These are phyloP conservation scores for Talaromyces amestolkiae DNA, from an alignment of 2,329 filamentous ascomycete species.

Conservation along the genomic window DNA sequence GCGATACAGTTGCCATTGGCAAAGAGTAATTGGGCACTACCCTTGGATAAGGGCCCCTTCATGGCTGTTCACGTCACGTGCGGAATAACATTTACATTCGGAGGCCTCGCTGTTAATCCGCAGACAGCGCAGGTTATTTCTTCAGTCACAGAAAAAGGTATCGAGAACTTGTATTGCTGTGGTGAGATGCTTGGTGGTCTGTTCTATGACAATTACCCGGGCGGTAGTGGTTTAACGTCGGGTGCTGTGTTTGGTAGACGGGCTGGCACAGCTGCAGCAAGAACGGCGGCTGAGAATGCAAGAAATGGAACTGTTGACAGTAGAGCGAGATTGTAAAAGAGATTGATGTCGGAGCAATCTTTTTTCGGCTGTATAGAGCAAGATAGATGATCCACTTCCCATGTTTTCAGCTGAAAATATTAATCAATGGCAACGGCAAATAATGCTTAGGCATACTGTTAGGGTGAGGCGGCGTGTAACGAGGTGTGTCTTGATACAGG, in stretches of 20 bases:
- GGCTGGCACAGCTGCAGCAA: slow-evolving; percentile 39
- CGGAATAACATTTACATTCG: slow-evolving; percentile 69
- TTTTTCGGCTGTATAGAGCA: not conserved
- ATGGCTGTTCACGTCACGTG: slow-evolving; percentile 63
- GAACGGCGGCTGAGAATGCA: not conserved
- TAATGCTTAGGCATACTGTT: not conserved
- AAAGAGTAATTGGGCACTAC: slow-evolving; percentile 68
- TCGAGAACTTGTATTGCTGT: slow-evolving; percentile 58
- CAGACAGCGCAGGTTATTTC: slow-evolving; percentile 55
- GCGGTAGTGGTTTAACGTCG: slow-evolving; percentile 61
- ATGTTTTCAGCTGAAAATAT: too few relatives aligned
- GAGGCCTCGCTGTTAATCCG: slow-evolving; percentile 58
- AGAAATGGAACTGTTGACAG: not conserved
- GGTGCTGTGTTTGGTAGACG: slow-evolving; percentile 55
- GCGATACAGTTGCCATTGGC: slow-evolving; percentile 42
- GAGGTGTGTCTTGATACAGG: not conserved
- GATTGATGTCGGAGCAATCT: not conserved
- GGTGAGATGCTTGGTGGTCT: slow-evolving; percentile 67
- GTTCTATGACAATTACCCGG: slow-evolving; percentile 64
- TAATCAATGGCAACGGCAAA: too few relatives aligned
- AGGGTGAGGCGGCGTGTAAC: not conserved
- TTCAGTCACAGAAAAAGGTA: slow-evolving; percentile 42
- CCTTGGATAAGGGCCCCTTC: slow-evolving; percentile 58
- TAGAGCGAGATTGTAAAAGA: not conserved
- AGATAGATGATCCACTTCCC: not conserved